phyloP scores from a whole-genome alignment of 2,329 filamentous ascomycete species.

The Arachnomyces sp. region DNA sequence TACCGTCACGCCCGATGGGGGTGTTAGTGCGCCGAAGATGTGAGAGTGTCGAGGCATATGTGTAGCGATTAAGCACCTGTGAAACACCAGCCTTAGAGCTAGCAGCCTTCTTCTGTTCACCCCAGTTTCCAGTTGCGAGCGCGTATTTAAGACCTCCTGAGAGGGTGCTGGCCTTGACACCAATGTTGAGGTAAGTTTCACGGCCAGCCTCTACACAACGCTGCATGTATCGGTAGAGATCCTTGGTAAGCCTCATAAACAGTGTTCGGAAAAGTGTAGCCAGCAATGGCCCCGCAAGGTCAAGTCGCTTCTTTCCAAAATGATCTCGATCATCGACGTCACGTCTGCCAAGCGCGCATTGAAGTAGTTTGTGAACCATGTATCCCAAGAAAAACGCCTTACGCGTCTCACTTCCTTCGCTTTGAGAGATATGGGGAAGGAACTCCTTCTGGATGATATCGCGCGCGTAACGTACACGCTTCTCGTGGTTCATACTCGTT shows the following conservation, averaged over 20 bases:
- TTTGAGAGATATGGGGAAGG: constrained; percentile 90
- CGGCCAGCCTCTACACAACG: constrained; percentile 81
- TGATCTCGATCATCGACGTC: constrained; percentile 97
- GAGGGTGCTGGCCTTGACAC: constrained; percentile 82
- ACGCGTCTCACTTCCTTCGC: constrained; percentile 84
- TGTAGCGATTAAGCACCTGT: constrained; percentile 95
- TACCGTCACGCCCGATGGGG: constrained; percentile 92
- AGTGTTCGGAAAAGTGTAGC: constrained; percentile 94
- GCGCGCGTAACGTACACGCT: constrained; percentile 82
- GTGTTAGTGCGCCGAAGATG: constrained; percentile 97
- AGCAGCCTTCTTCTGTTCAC: constrained; percentile 96
- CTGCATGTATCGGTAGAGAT: constrained; percentile 84
- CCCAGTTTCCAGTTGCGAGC: constrained; percentile 96
- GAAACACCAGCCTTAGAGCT: constrained; percentile 94
- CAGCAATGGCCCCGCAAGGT: constrained; percentile 86
- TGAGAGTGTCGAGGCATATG: constrained; percentile 90
- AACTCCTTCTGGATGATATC: constrained; percentile 97
- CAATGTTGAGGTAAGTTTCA: constrained; percentile 84
- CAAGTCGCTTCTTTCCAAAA: constrained; percentile 96
- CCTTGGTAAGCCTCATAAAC: constrained; percentile 81
- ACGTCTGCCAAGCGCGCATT: constrained; percentile 83
- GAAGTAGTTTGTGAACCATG: constrained; percentile 93
- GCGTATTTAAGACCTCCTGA: constrained; percentile 96
- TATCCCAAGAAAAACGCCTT: constrained; percentile 99
- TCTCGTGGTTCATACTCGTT: constrained; percentile 64